These are phyloP conservation scores for Trichoderma afroharzianum DNA, from an alignment of 2,329 filamentous ascomycete species.

Conservation along the genomic window DNA sequence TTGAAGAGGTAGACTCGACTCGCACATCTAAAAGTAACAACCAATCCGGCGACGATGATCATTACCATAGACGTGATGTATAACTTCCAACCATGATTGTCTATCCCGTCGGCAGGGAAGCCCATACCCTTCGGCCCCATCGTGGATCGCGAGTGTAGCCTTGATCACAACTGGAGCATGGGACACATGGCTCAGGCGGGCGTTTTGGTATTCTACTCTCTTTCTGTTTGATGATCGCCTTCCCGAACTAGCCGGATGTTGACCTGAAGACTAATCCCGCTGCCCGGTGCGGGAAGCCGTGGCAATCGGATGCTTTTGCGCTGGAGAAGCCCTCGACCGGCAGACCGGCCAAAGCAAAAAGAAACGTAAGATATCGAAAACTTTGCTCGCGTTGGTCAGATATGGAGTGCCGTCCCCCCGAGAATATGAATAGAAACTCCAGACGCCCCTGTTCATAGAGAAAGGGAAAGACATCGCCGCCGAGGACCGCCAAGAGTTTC, in stretches of 20 bases:
- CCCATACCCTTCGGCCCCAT: constrained; percentile 24
- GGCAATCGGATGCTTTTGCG: not conserved
- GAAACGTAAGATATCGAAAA: not conserved
- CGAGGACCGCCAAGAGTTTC: not conserved
- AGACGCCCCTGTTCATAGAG: not conserved
- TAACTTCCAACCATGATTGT: constrained; percentile 34
- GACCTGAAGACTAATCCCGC: not conserved
- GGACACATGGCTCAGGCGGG: not conserved
- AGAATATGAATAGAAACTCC: not conserved
- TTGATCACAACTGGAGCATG: not conserved
- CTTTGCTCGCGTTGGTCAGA: not conserved
- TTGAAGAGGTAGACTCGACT: constrained; percentile 33
- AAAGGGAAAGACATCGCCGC: not conserved
- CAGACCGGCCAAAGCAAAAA: not conserved
- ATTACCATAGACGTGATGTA: constrained; percentile 34
- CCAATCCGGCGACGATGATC: constrained; percentile 34
- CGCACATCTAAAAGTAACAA: constrained; percentile 33
- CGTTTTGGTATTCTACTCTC: not conserved
- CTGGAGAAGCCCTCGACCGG: not conserved
- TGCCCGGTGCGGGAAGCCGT: not conserved
- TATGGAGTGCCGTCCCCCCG: not conserved
- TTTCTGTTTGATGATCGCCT: not conserved
- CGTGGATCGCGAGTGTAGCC: not conserved
- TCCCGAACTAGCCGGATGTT: not conserved
- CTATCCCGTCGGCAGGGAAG: constrained; percentile 31